Evolutionary conservation across 2,329 filamentous ascomycete species (phyloP).

Genomic region (Corynespora cassiicola): DNA sequence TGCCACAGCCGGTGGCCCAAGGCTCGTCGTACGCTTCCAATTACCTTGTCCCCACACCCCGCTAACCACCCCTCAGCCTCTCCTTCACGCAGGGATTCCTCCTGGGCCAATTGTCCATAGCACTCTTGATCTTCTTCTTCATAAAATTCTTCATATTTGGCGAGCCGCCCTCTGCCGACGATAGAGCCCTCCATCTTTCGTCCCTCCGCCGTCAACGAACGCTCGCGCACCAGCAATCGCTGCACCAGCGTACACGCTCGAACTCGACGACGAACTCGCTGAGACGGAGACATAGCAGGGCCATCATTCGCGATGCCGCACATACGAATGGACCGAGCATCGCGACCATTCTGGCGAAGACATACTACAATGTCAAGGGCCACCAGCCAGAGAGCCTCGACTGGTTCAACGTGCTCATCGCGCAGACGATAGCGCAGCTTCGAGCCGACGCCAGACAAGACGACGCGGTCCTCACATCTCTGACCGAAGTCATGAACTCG

Average conservation of each 20-base stretch:
- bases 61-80: constrained; percentile 60
- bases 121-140: constrained; percentile 89
- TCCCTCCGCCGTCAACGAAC: constrained; percentile 76
- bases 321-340: constrained; percentile 75
- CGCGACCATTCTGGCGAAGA: constrained; percentile 93
- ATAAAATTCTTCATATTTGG: constrained; percentile 99
- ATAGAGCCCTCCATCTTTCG: constrained; percentile 76
- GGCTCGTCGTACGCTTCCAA: constrained; percentile 22
- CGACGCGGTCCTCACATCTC: constrained; percentile 83
- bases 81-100: constrained; percentile 95
- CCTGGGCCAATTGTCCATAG: constrained; percentile 89
- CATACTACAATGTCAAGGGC: constrained; percentile 94
- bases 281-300: constrained; percentile 45
- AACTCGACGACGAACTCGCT: constrained; percentile 38
- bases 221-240: constrained; percentile 65
- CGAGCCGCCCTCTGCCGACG: constrained; percentile 84
- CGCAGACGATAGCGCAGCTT: constrained; percentile 95
- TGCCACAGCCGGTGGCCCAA: constrained; percentile 22
- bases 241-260: constrained; percentile 34
- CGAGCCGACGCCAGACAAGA: constrained; percentile 90
- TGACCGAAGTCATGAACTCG: constrained; percentile 89
- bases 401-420: constrained; percentile 98
- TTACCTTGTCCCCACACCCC: constrained; percentile 16
- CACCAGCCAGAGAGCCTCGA: constrained; percentile 97
- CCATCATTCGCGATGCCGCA: constrained; percentile 53